Base-by-base conservation (phyloP, 768 basidiomycete species). In the Chalciporus piperatus region DNA sequence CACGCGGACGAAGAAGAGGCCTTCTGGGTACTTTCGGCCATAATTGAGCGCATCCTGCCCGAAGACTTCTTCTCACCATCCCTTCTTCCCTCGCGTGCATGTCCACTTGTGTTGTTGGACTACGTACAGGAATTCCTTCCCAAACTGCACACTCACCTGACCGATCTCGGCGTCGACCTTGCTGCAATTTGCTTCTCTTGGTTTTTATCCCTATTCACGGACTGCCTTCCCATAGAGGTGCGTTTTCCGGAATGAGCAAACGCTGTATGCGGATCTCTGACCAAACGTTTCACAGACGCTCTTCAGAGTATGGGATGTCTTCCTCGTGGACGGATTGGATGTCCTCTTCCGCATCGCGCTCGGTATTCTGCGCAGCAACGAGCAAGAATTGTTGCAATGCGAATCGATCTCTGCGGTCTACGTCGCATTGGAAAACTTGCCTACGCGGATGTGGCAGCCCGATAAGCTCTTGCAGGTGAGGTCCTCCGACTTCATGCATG, bases 181-280 rank as follows among this genome's bases (percentile, higher is more conserved):
- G 85, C 86, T 3, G 94, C 95, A 0, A 92, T 98, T 54, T 97
- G 93, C 54, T 99, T 99, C 74, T 96, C 94, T 12, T 99, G 97
- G 97, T 97, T 98, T 71, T 73, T 99, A 22, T 94, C 92, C 3
- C 75, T 99, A 19, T 98, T 98, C 63, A 97, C 95, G 0, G 94
- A 97, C 59, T 96, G 95, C 64, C 73, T 98, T 8, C 96, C 96
- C 11, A 90, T 98, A 23, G 94, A 96, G 81, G 93, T 93, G 51
- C 28, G 77, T 66, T 5, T 4, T 19, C 50, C 6, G 16, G 17
- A 46, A 39, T 27, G 27, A 27, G 3, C 9, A 27, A 7, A 27
- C 9, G 19, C 5, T n/a, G 11, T 32, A n/a, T 25, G 23, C 42
- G 38, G 6, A 28, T 20, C n/a, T 7, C 30, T 32, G 30, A 32